A percentile compares a stretch with the other conserved stretches of the same genome.
These are phyloP conservation scores for Chaetothyriales sp. DNA, from an alignment of 2,329 filamentous ascomycete genomes.

Conservation along the genomic window DNA sequence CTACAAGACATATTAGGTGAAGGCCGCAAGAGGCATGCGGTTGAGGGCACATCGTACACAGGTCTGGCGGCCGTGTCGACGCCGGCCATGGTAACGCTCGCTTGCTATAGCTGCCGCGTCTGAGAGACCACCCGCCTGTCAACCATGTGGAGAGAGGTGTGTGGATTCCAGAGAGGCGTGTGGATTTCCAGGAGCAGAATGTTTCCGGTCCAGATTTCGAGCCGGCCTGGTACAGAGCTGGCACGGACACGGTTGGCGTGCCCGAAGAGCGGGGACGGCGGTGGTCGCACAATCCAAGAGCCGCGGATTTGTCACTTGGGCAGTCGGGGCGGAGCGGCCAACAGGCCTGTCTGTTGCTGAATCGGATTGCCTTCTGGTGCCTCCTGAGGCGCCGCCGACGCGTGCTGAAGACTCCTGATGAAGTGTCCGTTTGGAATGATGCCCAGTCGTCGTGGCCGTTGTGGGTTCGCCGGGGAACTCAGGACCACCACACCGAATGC, in stretches of 20 bases:
- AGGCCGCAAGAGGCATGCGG: not conserved
- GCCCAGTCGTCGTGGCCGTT: not conserved
- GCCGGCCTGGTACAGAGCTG: conserved; percentile 7
- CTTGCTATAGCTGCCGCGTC: not conserved
- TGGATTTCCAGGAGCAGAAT: conserved; percentile 9
- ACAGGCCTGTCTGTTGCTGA: too few species aligned
- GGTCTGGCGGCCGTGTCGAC: conserved; percentile 11
- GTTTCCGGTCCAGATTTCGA: conserved; percentile 3
- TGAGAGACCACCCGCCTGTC: not conserved
- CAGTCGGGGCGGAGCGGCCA: not conserved
- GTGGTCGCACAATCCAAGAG: not conserved
- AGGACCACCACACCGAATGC: not conserved
- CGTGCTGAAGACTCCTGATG: not conserved
- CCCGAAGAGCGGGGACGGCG: not conserved
- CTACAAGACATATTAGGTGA: conserved; percentile 18
- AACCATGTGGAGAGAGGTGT: conserved; percentile 13
- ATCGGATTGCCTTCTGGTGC: not conserved
- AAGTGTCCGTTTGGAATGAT: not conserved
- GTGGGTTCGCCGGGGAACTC: not conserved
- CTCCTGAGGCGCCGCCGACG: not conserved
- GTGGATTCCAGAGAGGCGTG: conserved; percentile 5
- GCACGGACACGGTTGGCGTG: conserved; percentile 1
- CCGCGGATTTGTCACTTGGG: not conserved
- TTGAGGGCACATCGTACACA: conserved; percentile 7
- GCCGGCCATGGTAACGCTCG: conserved; percentile 10